Evolutionary conservation across 805 yeast species (phyloP).

Genomic region (Kregervanrija pseudodelftensis): DNA sequence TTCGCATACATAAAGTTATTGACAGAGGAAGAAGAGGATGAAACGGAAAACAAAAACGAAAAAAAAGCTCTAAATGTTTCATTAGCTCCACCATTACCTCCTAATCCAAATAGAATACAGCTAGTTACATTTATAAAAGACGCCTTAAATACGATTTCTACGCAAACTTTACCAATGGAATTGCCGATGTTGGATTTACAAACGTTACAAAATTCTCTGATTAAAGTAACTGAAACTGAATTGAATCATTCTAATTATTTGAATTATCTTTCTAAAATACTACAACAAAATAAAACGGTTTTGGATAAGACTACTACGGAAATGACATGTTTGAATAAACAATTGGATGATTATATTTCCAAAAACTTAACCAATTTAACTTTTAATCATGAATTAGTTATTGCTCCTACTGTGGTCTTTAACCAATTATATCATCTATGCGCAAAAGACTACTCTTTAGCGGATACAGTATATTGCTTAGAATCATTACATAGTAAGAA

Average conservation of each 20-base stretch:
- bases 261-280: slow-evolving; percentile 9
- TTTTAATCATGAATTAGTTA: slow-evolving; percentile 36
- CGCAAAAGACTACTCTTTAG: slow-evolving; percentile 39
- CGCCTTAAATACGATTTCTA: neutral
- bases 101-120: slow-evolving; percentile 7
- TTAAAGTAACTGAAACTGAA: slow-evolving; percentile 14
- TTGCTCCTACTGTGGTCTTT: slow-evolving; percentile 45
- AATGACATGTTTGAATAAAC: slow-evolving; percentile 10
- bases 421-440: slow-evolving; percentile 59
- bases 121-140: neutral
- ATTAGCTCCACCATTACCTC: slow-evolving; percentile 22
- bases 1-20: no score
- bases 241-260: slow-evolving; percentile 13
- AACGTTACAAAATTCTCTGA: slow-evolving; percentile 13
- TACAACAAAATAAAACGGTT: slow-evolving; percentile 21
- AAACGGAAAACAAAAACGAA: no score
- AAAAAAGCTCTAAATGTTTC: no score
- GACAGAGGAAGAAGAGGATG: no score
- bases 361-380: slow-evolving; percentile 14
- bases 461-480: slow-evolving; percentile 47
- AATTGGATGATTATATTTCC: slow-evolving; percentile 22
- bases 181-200: slow-evolving; percentile 3
- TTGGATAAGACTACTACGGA: slow-evolving; percentile 10
- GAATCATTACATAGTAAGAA: slow-evolving; percentile 49
- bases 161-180: neutral